These are phyloP conservation scores for Papiliotrema nemorosa DNA, from an alignment of 1,284 basidiomycete genomes.

Conservation along the genomic window DNA sequence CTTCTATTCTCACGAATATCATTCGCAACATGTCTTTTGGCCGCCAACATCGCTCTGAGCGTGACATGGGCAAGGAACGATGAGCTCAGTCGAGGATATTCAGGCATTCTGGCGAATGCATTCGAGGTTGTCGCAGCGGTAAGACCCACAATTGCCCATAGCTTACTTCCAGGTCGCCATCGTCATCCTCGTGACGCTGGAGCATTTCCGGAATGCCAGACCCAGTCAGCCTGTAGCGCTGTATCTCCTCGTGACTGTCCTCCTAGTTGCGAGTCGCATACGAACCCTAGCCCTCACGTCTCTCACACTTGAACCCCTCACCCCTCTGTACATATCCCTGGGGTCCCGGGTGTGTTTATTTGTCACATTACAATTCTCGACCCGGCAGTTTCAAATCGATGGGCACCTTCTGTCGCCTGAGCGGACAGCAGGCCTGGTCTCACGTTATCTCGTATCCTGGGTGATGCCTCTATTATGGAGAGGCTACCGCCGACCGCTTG, in stretches of 20 bases:
- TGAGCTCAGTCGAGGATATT: slow-evolving; percentile 5
- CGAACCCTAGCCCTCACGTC: slow-evolving; percentile 8
- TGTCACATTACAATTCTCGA: slow-evolving; percentile 14
- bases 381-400: slow-evolving; percentile 7
- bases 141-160: not conserved
- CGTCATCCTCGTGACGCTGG: slow-evolving; percentile 5
- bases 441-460: slow-evolving; percentile 15
- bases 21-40: not conserved
- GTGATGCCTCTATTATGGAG: slow-evolving; percentile 14
- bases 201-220: slow-evolving; percentile 9
- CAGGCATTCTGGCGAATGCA: not conserved
- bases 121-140: slow-evolving; percentile 10
- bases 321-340: slow-evolving; percentile 5
- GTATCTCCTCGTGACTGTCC: slow-evolving; percentile 13
- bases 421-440: slow-evolving; percentile 13
- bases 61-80: slow-evolving; percentile 2
- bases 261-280: slow-evolving; percentile 12
- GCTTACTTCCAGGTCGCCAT: not conserved
- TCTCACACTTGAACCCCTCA: not conserved
- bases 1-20: not conserved
- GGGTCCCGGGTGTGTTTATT: slow-evolving; percentile 7
- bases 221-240: slow-evolving; percentile 15
- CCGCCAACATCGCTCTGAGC: not conserved
- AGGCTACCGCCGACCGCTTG: slow-evolving; percentile 14
- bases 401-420: slow-evolving; percentile 7